Conservation (phyloP, 2,329 filamentous ascomycete genomes). For the Tothia fuscella region DNA sequence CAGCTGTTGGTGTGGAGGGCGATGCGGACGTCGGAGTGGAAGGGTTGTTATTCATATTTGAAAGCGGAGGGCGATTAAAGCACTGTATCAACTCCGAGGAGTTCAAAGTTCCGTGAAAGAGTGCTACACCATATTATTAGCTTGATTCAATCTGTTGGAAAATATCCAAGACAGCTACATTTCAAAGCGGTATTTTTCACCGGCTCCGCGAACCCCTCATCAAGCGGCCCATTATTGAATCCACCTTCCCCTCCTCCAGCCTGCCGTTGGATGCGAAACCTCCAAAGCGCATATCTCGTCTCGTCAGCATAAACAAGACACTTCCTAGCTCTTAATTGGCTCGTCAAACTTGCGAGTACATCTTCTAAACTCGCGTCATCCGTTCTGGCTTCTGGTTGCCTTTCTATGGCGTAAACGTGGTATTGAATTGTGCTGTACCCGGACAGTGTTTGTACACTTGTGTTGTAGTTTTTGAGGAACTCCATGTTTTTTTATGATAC, state of each 20-base stretch:
- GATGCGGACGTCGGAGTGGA: too few species aligned
- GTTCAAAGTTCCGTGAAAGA: too few species aligned
- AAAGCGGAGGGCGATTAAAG: too few species aligned
- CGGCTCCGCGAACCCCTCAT: too few species aligned
- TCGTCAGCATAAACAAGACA: slow-evolving; percentile 5
- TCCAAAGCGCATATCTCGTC: slow-evolving; percentile 1
- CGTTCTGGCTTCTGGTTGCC: background rate
- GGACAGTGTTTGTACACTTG: slow-evolving; percentile 20
- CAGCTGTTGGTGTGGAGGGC: background rate
- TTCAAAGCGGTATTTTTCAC: too few species aligned
- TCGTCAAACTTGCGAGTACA: background rate
- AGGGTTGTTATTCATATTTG: too few species aligned
- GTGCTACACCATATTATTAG: too few species aligned
- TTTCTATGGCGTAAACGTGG: slow-evolving; percentile 1
- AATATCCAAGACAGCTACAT: too few species aligned
- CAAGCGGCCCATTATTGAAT: too few species aligned
- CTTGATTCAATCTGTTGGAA: too few species aligned
- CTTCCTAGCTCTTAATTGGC: slow-evolving; percentile 1
- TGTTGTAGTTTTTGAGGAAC: slow-evolving; percentile 22
- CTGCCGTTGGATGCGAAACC: background rate
- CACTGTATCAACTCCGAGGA: too few species aligned
- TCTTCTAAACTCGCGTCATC: background rate
- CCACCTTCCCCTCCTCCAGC: too few species aligned
- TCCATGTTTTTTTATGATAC: slow-evolving; percentile 17
- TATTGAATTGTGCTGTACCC: slow-evolving; percentile 7